Evolutionary conservation across 2,329 filamentous ascomycete species (phyloP).

Genomic region (Hymenoscyphus repandus): DNA sequence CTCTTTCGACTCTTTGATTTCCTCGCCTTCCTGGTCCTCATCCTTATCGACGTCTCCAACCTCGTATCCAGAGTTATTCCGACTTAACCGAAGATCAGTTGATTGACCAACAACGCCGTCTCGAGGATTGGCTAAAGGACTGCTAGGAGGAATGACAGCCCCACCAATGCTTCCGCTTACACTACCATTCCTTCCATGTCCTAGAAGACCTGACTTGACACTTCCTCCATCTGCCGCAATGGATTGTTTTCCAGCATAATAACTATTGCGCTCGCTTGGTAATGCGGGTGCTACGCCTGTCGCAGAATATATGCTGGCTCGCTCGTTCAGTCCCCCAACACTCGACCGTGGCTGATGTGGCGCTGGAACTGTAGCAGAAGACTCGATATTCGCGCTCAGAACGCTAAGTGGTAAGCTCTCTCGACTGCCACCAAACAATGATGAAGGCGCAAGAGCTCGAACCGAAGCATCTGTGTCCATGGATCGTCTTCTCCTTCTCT

Average conservation of each 20-base stretch:
- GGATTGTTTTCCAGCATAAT: conserved; percentile 57
- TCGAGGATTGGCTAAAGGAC: conserved; percentile 56
- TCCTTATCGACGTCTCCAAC: conserved; percentile 18
- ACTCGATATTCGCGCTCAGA: conserved; percentile 65
- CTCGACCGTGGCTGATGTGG: conserved; percentile 48
- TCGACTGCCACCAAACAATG: conserved; percentile 74
- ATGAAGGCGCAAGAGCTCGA: conserved; percentile 76
- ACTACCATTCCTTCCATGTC: conserved; percentile 78
- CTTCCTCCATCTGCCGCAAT: conserved; percentile 64
- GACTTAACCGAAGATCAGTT: conserved; percentile 24
- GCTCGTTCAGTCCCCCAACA: conserved; percentile 45
- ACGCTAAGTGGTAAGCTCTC: conserved; percentile 76
- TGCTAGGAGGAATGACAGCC: conserved; percentile 41
- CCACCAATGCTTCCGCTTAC: conserved; percentile 69
- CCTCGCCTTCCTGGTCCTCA: conserved; percentile 12
- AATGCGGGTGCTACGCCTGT: conserved; percentile 62
- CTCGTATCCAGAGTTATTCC: conserved; percentile 28
- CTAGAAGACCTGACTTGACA: conserved; percentile 69
- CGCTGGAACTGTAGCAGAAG: conserved; percentile 40
- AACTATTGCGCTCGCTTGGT: conserved; percentile 73
- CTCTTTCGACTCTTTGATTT: conserved; percentile 6
- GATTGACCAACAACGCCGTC: conserved; percentile 29
- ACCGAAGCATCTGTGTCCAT: conserved; percentile 84
- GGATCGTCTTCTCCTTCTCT: conserved; percentile 69
- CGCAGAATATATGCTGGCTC: conserved; percentile 77